phyloP scores from a whole-genome alignment of 2,329 filamentous ascomycete species.

The Penicillium italicum region DNA sequence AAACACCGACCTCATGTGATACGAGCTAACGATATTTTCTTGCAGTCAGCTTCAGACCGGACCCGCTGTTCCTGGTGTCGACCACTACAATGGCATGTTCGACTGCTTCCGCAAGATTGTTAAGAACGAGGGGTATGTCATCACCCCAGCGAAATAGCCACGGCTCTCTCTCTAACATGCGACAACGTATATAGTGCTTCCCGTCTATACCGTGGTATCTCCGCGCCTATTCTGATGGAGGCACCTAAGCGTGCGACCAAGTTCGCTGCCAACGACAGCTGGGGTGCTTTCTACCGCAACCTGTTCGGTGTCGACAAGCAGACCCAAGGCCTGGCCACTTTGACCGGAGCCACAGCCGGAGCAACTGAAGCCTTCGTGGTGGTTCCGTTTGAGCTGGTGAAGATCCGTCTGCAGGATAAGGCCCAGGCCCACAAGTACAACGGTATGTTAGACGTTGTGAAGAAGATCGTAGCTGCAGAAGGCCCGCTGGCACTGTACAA shows the following conservation, averaged over 20 bases:
- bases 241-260: slow-evolving; percentile 95
- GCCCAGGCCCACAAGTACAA: slow-evolving; percentile 75
- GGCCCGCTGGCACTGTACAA: slow-evolving; percentile 89
- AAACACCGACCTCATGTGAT: slow-evolving; percentile 4
- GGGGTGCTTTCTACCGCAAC: slow-evolving; percentile 90
- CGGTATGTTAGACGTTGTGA: slow-evolving; percentile 52
- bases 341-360: slow-evolving; percentile 91
- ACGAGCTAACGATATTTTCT: slow-evolving; percentile 2
- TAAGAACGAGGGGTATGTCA: slow-evolving; percentile 79
- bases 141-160: not conserved
- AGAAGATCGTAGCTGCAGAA: slow-evolving; percentile 73
- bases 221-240: slow-evolving; percentile 95
- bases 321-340: slow-evolving; percentile 84
- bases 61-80: slow-evolving; percentile 62
- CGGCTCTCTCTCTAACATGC: not conserved
- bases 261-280: slow-evolving; percentile 98
- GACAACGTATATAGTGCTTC: slow-evolving; percentile 59
- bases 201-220: slow-evolving; percentile 91
- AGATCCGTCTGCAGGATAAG: slow-evolving; percentile 96
- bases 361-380: slow-evolving; percentile 96
- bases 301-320: slow-evolving; percentile 80
- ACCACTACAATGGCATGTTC: slow-evolving; percentile 93
- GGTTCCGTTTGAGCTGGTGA: slow-evolving; percentile 96
- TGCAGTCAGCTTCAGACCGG: slow-evolving; percentile 80
- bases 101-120: slow-evolving; percentile 99